A percentile compares a stretch with the other conserved stretches of the same genome.
These are phyloP conservation scores for Fusarium sp. DNA, from an alignment of 2,329 filamentous ascomycete species.

Conservation along the genomic window DNA sequence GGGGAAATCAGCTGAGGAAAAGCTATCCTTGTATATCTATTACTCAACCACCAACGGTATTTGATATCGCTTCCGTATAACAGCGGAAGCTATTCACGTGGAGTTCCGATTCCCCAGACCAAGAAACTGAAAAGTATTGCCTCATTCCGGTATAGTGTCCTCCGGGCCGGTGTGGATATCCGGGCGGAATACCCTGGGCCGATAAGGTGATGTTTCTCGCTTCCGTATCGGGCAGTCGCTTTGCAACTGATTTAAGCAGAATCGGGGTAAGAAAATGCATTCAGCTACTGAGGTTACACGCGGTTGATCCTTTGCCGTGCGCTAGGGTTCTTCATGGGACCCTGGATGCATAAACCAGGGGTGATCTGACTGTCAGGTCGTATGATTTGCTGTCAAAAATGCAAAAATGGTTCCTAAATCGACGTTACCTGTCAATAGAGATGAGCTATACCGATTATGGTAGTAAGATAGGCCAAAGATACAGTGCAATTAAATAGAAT, in stretches of 20 bases:
- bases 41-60: neutral
- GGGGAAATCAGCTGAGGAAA: conserved; percentile 14
- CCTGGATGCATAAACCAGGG: neutral
- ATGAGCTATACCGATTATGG: conserved; percentile 3
- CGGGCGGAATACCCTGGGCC: conserved; percentile 3
- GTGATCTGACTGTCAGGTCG: neutral
- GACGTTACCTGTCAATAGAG: neutral
- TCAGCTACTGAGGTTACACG: too few relatives aligned
- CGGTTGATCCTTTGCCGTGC: neutral
- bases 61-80: neutral
- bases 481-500: conserved; percentile 28
- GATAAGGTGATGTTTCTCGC: neutral
- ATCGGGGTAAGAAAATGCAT: neutral
- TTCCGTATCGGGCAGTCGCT: conserved; percentile 28
- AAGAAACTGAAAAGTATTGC: conserved; percentile 16
- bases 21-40: conserved; percentile 23
- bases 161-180: conserved; percentile 16
- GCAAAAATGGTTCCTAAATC: neutral
- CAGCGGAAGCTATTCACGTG: neutral
- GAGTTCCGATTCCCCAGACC: neutral
- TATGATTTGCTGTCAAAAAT: conserved; percentile 6
- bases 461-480: conserved; percentile 39
- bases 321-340: neutral
- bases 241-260: conserved; percentile 14
- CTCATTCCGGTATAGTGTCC: conserved; percentile 10